phyloP scores from a whole-genome alignment of 345 rosid genomes.

The Psidium friedrichsthalianum region DNA sequence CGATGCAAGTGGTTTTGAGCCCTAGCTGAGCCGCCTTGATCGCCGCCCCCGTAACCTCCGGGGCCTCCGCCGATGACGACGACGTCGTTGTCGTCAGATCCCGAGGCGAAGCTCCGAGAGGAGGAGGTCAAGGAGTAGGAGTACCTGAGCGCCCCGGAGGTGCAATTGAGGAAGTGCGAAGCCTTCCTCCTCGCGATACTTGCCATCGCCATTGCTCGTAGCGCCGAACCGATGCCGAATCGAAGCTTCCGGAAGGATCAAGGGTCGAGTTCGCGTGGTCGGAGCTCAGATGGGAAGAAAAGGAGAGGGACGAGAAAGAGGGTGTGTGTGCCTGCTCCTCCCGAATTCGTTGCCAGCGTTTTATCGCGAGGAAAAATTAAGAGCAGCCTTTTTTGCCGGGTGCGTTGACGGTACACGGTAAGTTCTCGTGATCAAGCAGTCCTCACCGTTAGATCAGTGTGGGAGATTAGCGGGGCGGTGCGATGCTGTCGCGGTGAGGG shows the following conservation, averaged over 20 bases:
- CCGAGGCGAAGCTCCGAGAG: constrained; percentile 70
- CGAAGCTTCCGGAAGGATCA: neutral
- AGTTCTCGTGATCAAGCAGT: neutral
- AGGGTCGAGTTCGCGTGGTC: neutral
- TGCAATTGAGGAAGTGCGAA: constrained; percentile 30
- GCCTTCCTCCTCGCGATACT: constrained; percentile 76
- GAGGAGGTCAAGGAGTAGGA: constrained; percentile 36
- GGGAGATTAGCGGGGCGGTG: neutral
- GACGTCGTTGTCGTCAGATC: constrained; percentile 94
- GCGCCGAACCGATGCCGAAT: neutral
- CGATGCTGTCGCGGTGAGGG: neutral
- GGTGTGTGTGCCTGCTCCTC: too few species aligned
- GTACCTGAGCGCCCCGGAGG: constrained; percentile 40
- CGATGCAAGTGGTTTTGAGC: constrained; percentile 94
- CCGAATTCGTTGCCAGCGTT: neutral
- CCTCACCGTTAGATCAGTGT: neutral
- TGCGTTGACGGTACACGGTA: neutral
- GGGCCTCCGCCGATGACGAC: constrained; percentile 97
- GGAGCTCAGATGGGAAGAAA: neutral
- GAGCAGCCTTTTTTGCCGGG: neutral
- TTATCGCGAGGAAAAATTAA: neutral
- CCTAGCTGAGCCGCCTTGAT: constrained; percentile 98
- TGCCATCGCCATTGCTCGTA: constrained; percentile 63
- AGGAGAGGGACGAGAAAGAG: neutral
- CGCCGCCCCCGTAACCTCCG: constrained; percentile 97